phyloP scores from a whole-genome alignment of 352 stramenopile species.

The Globisporangium spiculum region DNA sequence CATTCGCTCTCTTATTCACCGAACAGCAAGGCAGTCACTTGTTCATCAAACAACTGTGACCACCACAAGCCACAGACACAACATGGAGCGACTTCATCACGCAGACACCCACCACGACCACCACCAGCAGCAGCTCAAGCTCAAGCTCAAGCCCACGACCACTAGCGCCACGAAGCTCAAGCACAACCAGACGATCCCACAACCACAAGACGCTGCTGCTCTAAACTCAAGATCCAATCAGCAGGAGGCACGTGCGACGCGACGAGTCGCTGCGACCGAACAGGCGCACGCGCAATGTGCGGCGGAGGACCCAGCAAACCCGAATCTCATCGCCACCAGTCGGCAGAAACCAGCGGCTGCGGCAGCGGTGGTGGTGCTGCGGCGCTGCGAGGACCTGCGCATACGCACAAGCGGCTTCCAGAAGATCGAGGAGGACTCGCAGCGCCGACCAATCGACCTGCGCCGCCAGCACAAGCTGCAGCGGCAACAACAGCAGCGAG shows the following conservation, averaged over 20 bases:
- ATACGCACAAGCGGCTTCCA: conserved; percentile 78
- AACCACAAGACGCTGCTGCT: not conserved
- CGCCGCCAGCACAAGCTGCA: conserved; percentile 24
- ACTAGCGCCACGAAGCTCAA: not conserved
- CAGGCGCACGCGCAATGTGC: not conserved
- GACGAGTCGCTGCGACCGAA: not conserved
- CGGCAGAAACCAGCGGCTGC: not conserved
- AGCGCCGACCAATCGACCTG: conserved; percentile 27
- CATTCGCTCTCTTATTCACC: not conserved
- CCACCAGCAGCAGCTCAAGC: not conserved
- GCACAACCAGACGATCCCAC: conserved; percentile 2
- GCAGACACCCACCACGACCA: not conserved
- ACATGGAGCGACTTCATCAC: not conserved
- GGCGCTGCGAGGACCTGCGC: conserved; percentile 62
- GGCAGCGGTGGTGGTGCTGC: conserved; percentile 38
- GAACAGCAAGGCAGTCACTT: not conserved
- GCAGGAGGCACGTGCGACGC: not conserved
- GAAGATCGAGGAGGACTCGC: conserved; percentile 66
- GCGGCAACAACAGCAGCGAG: conserved; percentile 14
- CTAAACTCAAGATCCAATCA: conserved; percentile 7
- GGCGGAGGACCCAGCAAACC: not conserved
- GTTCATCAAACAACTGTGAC: not conserved
- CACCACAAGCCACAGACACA: not conserved
- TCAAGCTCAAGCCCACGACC: not conserved
- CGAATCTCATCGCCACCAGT: not conserved